Evolutionary conservation across 306 rosid genomes (phyloP).

Genomic region (Begonia loranthoides): DNA sequence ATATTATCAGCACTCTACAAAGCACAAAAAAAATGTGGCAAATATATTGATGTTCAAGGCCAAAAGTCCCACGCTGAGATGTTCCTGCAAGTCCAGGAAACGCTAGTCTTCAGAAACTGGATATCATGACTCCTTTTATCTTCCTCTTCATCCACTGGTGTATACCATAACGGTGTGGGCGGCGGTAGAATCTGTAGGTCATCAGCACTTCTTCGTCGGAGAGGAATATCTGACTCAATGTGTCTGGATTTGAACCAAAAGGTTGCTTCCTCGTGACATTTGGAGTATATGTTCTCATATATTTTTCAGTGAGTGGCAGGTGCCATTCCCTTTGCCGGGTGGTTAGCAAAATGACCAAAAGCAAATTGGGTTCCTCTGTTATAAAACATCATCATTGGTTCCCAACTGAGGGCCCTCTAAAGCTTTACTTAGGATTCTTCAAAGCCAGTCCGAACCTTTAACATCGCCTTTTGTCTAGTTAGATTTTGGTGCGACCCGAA

Average conservation of each 20-base stretch:
- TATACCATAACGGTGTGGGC: conserved; percentile 63
- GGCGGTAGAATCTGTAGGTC: conserved; percentile 81
- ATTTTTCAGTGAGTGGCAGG: conserved; percentile 68
- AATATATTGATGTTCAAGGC: too few species aligned
- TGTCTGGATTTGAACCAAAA: conserved; percentile 81
- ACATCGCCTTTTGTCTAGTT: conserved; percentile 32
- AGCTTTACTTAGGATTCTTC: conserved; percentile 65
- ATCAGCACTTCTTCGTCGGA: conserved; percentile 68
- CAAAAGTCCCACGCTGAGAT: too few species aligned
- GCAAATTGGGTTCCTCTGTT: conserved; percentile 85
- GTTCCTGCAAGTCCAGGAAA: too few species aligned
- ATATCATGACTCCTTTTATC: conserved; percentile 84
- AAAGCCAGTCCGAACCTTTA: conserved; percentile 51
- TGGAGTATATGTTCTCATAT: conserved; percentile 64
- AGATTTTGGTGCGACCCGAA: too few species aligned
- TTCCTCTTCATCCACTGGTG: conserved; percentile 81
- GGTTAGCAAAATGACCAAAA: conserved; percentile 84
- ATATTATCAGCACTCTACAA: too few species aligned
- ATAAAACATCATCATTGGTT: conserved; percentile 28
- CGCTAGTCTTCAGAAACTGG: too few species aligned
- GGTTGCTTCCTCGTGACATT: conserved; percentile 52
- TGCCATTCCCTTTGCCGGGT: conserved; percentile 58
- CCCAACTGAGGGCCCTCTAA: conserved; percentile 39
- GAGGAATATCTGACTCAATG: conserved; percentile 33
- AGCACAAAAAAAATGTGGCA: too few species aligned